A percentile compares a stretch with the other conserved stretches of the same genome.
phyloP scores from a whole-genome alignment of 768 basidiomycete genomes.

The Pholiota molesta region DNA sequence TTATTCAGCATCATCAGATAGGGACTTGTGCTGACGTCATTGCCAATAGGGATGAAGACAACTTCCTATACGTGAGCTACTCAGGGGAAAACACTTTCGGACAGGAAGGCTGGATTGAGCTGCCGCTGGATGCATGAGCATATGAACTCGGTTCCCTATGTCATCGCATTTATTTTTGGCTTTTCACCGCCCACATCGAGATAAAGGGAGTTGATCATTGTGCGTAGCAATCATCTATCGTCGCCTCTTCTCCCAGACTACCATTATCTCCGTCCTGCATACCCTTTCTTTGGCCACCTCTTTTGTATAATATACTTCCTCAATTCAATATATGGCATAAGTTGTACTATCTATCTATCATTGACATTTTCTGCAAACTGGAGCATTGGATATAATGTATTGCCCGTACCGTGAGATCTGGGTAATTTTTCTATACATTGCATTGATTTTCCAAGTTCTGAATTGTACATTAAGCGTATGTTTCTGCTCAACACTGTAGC shows the following conservation, averaged over 20 bases:
- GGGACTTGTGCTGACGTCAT: constrained; percentile 28
- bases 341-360: constrained; percentile 19
- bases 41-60: constrained; percentile 91
- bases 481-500: too few species aligned
- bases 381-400: background rate
- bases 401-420: background rate
- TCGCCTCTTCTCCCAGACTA: constrained; percentile 9
- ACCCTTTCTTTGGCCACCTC: constrained; percentile 20
- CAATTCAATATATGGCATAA: constrained; percentile 24
- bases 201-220: constrained; percentile 16
- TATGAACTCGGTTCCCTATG: background rate
- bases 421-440: too few species aligned
- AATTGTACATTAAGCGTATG: too few species aligned
- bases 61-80: constrained; percentile 98
- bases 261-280: constrained; percentile 24
- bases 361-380: constrained; percentile 1
- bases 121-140: constrained; percentile 47
- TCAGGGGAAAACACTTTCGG: constrained; percentile 99
- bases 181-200: constrained; percentile 20
- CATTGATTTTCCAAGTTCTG: too few species aligned
- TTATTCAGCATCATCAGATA: constrained; percentile 1
- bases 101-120: constrained; percentile 49
- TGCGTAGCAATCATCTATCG: constrained; percentile 17
- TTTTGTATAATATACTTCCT: constrained; percentile 22
- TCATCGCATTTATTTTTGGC: constrained; percentile 1